Conservation (phyloP, 352 stramenopile genomes). For the Pythium myriotylum region DNA sequence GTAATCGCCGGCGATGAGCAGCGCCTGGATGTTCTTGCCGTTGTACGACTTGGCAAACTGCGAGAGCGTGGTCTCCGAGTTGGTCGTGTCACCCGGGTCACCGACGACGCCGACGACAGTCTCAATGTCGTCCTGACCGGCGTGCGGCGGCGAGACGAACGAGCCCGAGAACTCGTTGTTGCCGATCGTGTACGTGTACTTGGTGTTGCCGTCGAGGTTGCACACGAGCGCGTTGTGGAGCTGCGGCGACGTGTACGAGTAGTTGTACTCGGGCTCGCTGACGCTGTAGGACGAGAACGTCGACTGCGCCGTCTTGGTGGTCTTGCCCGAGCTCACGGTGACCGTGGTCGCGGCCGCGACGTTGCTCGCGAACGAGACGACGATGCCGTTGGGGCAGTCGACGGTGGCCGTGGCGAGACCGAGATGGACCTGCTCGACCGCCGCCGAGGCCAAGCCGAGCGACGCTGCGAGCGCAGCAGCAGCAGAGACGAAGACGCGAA, state of each 20-base stretch:
- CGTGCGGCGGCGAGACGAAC: constrained; percentile 9
- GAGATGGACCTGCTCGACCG: constrained; percentile 53
- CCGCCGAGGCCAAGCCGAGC: constrained; percentile 30
- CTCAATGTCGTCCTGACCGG: constrained; percentile 10
- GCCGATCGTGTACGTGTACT: constrained; percentile 51
- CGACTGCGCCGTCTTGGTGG: constrained; percentile 12
- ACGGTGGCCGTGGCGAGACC: constrained; percentile 36
- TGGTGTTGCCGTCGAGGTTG: constrained; percentile 38
- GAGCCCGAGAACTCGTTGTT: constrained; percentile 33
- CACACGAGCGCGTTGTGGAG: constrained; percentile 56
- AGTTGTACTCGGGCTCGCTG: constrained; percentile 42
- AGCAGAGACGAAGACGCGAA: constrained; percentile 18
- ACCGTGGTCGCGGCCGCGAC: constrained; percentile 13
- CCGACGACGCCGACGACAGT: constrained; percentile 10
- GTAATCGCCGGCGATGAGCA: constrained; percentile 11
- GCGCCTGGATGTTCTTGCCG: constrained; percentile 13
- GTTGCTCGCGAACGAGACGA: constrained; percentile 18
- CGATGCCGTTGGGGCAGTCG: constrained; percentile 19
- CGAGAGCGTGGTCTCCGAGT: constrained; percentile 17
- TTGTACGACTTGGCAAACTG: constrained; percentile 12
- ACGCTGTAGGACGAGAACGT: constrained; percentile 16
- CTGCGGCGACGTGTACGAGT: constrained; percentile 51
- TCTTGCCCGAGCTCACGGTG: constrained; percentile 7
- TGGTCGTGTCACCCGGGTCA: constrained; percentile 14
- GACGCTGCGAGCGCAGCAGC: constrained; percentile 12